Conservation (phyloP, 768 basidiomycete species). For the Sutorius australiensis region DNA sequence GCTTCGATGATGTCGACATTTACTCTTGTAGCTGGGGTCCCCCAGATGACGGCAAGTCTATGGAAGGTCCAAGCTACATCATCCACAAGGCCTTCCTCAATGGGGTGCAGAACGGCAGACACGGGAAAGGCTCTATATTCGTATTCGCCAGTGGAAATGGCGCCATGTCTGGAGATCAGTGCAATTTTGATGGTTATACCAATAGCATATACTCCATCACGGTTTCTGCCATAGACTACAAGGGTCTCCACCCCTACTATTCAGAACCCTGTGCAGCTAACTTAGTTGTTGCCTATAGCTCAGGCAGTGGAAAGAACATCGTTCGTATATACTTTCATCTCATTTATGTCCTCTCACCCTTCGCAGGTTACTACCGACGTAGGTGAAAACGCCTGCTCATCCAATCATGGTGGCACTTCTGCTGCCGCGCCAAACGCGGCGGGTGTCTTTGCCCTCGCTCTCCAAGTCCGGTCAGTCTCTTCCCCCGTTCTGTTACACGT, state of each 20-base stretch:
- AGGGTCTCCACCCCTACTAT: constrained; percentile 93
- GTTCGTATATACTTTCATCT: constrained; percentile 45
- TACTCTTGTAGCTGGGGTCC: constrained; percentile 98
- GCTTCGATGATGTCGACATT: constrained; percentile 86
- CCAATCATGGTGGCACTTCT: constrained; percentile 90
- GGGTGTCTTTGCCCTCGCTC: constrained; percentile 87
- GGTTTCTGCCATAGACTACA: constrained; percentile 90
- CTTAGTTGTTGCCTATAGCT: constrained; percentile 94
- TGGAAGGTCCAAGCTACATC: constrained; percentile 91
- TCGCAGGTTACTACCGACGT: constrained; percentile 89
- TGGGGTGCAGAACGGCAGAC: constrained; percentile 86
- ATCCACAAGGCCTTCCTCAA: constrained; percentile 94
- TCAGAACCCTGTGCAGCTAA: constrained; percentile 98
- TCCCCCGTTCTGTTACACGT: constrained; percentile 1
- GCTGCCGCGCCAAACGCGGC: constrained; percentile 97
- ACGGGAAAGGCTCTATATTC: constrained; percentile 87
- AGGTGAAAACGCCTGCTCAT: constrained; percentile 78
- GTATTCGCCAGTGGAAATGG: constrained; percentile 99
- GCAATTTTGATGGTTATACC: constrained; percentile 99
- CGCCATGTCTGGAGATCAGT: constrained; percentile 86
- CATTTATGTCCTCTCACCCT: constrained; percentile 13
- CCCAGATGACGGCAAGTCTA: constrained; percentile 87
- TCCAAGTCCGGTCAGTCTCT: constrained; percentile 70
- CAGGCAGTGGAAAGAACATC: constrained; percentile 90
- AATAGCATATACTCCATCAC: constrained; percentile 97